Evolutionary conservation across 2,329 filamentous ascomycete species (phyloP), one percentile per base, ranked within the genome.

Genomic region (Coccinonectria pachysandricola): DNA sequence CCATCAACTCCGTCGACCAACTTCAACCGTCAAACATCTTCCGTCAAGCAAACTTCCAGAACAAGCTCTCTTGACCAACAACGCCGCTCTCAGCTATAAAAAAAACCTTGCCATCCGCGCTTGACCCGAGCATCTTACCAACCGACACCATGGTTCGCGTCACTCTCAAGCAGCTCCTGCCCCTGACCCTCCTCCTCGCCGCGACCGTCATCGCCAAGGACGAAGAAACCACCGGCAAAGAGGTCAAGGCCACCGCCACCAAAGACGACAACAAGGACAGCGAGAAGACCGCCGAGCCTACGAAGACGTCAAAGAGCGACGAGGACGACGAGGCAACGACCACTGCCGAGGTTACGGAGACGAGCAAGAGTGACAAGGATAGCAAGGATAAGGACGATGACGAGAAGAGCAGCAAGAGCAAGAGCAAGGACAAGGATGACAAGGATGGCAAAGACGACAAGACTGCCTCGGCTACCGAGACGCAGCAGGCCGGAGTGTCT

Each of bases 91-190:
- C n/a, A n/a, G n/a, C n/a, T n/a, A n/a, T n/a, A n/a, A n/a, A n/a
- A n/a, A n/a, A n/a, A n/a, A n/a, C n/a, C n/a, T n/a, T n/a, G n/a
- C n/a, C n/a, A n/a, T n/a, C n/a, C n/a, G n/a, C n/a, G n/a, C n/a
- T n/a, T n/a, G n/a, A n/a, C n/a, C n/a, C n/a, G n/a, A n/a, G n/a
- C n/a, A n/a, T n/a, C n/a, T n/a, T n/a, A n/a, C n/a, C n/a, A 31
- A 24, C 23, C 20, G 26, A 13, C 39, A 45, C 15, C 30, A 46
- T 46, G 43, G 23, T 30, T 15, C 43, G 37, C 24, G 31, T 46
- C 41, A 39, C 40, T 12, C 35, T 38, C 32, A 38, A 43, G 37
- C 40, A 46, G 28, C 21, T 46, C 15, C 37, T 46, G 13, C 43
- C 43, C 10, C 27, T 46, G 4, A 38, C 39, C 13, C 31, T 46